Evolutionary conservation across 352 stramenopile species (phyloP).

Genomic region (Plasmopara viticola): DNA sequence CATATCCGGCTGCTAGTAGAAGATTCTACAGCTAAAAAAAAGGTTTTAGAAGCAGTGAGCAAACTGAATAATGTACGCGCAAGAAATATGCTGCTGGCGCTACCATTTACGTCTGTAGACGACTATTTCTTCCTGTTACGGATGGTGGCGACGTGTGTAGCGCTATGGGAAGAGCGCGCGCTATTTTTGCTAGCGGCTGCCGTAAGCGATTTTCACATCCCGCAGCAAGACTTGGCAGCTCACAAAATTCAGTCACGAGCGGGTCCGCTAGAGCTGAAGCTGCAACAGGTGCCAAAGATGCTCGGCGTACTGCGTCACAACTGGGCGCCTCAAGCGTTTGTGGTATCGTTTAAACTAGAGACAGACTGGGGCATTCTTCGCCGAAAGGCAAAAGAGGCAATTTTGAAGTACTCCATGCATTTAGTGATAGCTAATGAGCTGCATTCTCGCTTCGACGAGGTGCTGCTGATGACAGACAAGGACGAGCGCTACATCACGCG

Average conservation of each 20-base stretch:
- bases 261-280: slow-evolving; percentile 66
- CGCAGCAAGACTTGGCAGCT: slow-evolving; percentile 71
- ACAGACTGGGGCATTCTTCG: slow-evolving; percentile 93
- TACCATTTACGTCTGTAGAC: slow-evolving; percentile 93
- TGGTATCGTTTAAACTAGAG: slow-evolving; percentile 98
- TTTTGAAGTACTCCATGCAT: slow-evolving; percentile 95
- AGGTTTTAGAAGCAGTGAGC: slow-evolving; percentile 46
- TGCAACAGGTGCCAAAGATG: slow-evolving; percentile 95
- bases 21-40: slow-evolving; percentile 33
- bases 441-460: slow-evolving; percentile 89
- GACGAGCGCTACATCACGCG: slow-evolving; percentile 49
- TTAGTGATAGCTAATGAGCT: slow-evolving; percentile 97
- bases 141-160: slow-evolving; percentile 62
- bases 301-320: slow-evolving; percentile 85
- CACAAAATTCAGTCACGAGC: slow-evolving; percentile 97
- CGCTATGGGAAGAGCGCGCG: slow-evolving; percentile 52
- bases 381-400: slow-evolving; percentile 88
- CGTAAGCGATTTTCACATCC: slow-evolving; percentile 98
- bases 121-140: slow-evolving; percentile 95
- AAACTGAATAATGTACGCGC: slow-evolving; percentile 34
- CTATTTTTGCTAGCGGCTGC: slow-evolving; percentile 95
- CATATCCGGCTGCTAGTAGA: slow-evolving; percentile 33
- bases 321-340: slow-evolving; percentile 94
- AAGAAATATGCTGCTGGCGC: slow-evolving; percentile 62
- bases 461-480: slow-evolving; percentile 65